Conservation (phyloP, 176 grass and related monocot genomes). For the Otatea glauca region DNA sequence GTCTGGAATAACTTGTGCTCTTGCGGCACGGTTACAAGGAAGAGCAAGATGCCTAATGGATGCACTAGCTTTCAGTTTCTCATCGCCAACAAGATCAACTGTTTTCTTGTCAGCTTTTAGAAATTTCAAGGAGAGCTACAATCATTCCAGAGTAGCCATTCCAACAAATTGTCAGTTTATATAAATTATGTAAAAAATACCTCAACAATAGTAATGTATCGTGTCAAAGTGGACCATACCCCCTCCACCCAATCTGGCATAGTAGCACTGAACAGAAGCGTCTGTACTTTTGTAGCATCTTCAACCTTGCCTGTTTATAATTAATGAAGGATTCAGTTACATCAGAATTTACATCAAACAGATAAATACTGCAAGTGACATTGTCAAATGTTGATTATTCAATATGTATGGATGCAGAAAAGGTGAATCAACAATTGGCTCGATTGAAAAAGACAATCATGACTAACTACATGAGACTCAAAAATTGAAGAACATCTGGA, state of each 20-base stretch:
- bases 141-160: slow-evolving; percentile 31
- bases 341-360: slow-evolving; percentile 12
- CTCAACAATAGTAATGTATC: neutral
- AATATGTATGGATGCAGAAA: neutral
- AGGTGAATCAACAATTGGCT: neutral
- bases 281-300: slow-evolving; percentile 92
- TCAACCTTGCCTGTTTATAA: slow-evolving; percentile 78
- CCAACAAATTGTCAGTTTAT: neutral
- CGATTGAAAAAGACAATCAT: neutral
- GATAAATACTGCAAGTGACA: neutral
- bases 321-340: slow-evolving; percentile 1
- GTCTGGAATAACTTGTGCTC: slow-evolving; percentile 87
- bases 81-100: slow-evolving; percentile 95
- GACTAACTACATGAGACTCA: neutral
- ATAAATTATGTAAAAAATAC: neutral
- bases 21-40: slow-evolving; percentile 82
- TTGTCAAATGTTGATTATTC: neutral
- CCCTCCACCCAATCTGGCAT: slow-evolving; percentile 89
- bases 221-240: slow-evolving; percentile 41
- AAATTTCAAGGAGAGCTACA: slow-evolving; percentile 84
- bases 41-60: slow-evolving; percentile 92
- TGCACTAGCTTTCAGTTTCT: slow-evolving; percentile 92
- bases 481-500: neutral
- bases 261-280: slow-evolving; percentile 97
- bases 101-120: slow-evolving; percentile 80